Base-by-base conservation (phyloP, 2,329 filamentous ascomycete species). In the Fusarium piperis region DNA sequence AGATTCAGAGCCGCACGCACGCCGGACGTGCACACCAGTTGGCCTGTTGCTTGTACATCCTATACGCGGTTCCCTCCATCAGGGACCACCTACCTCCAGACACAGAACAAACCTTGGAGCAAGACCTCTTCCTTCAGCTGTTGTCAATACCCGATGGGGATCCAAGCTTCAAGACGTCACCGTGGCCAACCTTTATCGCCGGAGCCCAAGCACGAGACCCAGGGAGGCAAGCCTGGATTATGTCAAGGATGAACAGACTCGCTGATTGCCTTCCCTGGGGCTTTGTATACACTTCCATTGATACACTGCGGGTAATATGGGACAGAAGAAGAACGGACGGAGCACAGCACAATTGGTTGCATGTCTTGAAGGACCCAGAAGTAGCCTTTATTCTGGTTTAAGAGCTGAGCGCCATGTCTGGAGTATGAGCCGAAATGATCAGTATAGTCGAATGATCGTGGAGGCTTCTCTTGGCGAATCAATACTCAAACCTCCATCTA, bases 401-500 rank as follows among this genome's bases (percentile, higher is more conserved):
- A 44, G 9, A 11, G 28, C n/a, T 6, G 8, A 18, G 16, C 23
- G 28, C 15, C 6, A 3, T 30, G 15, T 23, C 10, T 53, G 6
- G n/a, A 32, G 11, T 16, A 33, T 13, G 6, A 33, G 3, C 33
- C 30, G 13, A 53, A 30, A 13, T 32, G 10, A 20, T 23, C 6
- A n/a, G 30, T 33, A 33, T 18, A 30, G 30, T 30, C 30, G 26
- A 51, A n/a, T 12, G 7, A 13, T 44, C 39, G 26, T 51, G 11
- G 23, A 30, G 16, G 8, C 3, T 16, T 18, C 26, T 18, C 15
- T 18, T 11, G 18, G 48, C 10, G 15, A 4, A 77, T 67, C 38
- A 90, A 71, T 85, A 88, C 78, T 90, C 86, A 64, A 91, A 93
- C n/a, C 91, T 82, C 89, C 90, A 93, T 68, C 90, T 83, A 0